Base-by-base conservation (phyloP, 805 yeast species). In the Yamadazyma sp. region DNA sequence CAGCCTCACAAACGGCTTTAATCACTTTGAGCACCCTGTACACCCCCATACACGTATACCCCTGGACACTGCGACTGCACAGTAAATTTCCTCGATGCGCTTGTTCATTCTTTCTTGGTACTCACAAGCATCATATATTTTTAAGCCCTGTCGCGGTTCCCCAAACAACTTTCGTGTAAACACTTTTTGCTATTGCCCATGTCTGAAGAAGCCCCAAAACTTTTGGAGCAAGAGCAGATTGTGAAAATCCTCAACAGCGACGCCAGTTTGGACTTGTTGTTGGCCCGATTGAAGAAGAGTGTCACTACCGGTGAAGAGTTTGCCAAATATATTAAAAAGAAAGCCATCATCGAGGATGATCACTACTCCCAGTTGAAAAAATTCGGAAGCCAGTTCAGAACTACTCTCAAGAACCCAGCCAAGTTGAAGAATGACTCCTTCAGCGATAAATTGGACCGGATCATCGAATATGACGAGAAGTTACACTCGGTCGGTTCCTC, bases 251-350 rank as follows among this genome's bases (percentile, higher is more conserved):
- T 84, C 51, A 72, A 72, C 44, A 75, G 86, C n/a, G 95, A 87
- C 57, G 72, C 79, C 5, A 85, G 95, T 2, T 73, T 88, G 36
- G 93, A 84, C 43, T 71, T 87, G 0, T 67, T 91, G 13, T 67
- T 90, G 35, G 63, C 71, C 1, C 71, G 95, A 28, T 70, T 90
- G 40, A 91, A 91, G 61, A 91, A 83, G 58, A 78, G 89, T 41
- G 71, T 90, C 29, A 71, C 73, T 43, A 81, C 95, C 0, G 82
- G 95, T 47, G 96, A 89, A 52, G 98, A 93, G 54, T 82, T 88
- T 50, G 71, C 87, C 19, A 78, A 78, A 48, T 93, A 78, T 59
- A 67, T 91, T 38, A 84, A 83, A 56, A 85, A 82, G 60, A 83
- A 85, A 51, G 88, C 88, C 19, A 64, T 75, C 22, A 72, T 82